Evolutionary conservation across 176 grass and related monocot genomes (phyloP), one percentile per base, ranked within the genome.

Genomic region (Poa annua): DNA sequence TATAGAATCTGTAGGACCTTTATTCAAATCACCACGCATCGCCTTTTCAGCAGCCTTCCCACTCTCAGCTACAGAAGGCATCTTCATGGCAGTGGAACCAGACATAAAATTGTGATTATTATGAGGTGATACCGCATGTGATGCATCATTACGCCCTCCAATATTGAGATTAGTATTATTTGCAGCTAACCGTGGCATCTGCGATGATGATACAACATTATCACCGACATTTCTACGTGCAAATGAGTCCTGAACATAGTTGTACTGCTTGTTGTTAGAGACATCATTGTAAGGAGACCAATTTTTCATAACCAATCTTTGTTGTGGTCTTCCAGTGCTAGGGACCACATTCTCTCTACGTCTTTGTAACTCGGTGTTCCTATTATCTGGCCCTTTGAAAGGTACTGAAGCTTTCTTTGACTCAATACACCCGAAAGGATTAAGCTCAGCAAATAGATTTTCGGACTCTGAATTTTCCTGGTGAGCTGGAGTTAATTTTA

Each of bases 251-350:
- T 91, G 81, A 69, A 86, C 87, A 62, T 86, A 92, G 84, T 92
- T 96, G 83, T 87, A 85, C 56, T 97, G 88, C 52, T 93, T 97
- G 75, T 87, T 97, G 84, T 87, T 96, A 78, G 89, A 84, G 90
- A 94, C 89, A 22, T 99, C 96, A 94, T 99, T 99, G 80, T 91
- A 94, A 81, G 93, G 93, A 79, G 96, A 99, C 80, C 89, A 95
- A 33, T 95, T 95, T 85, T 99, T 99, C 96, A 94, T 85, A 79
- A 96, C 93, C 62, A 99, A 84, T 47, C 89, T 89, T 77, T 90
- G 91, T 17, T 93, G 96, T 38, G 96, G 85, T 83, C 88, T 96
- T 87, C 78, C 88, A 78, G 89, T 62, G 61, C 76, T 92, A 74
- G 91, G 88, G 62, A 56, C 82, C 48, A 92, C 67, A 53, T 96